phyloP scores from a whole-genome alignment of 371 early-diverging fungal species.

The Mortierella sp. region DNA sequence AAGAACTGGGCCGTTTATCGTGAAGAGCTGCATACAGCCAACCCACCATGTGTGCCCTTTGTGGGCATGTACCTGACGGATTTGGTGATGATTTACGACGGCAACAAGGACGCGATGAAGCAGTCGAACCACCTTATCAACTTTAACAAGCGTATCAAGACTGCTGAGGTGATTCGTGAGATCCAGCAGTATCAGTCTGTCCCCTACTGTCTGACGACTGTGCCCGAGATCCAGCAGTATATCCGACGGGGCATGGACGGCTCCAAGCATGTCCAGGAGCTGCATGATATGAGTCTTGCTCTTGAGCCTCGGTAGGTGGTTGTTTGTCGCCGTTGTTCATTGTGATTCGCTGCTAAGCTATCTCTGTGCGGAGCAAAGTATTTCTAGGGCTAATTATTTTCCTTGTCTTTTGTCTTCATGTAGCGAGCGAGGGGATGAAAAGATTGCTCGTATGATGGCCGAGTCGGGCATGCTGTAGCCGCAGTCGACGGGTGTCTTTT shows the following conservation, averaged over 20 bases:
- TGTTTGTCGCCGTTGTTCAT: not conserved
- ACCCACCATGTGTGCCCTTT: conserved; percentile 95
- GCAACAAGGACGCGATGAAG: conserved; percentile 85
- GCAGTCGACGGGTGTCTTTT: not conserved
- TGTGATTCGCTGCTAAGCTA: not conserved
- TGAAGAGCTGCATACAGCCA: conserved; percentile 84
- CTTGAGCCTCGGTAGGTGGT: conserved; percentile 75
- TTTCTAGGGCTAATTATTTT: not conserved
- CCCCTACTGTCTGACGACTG: conserved; percentile 80
- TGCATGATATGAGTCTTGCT: conserved; percentile 76
- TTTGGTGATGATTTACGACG: conserved; percentile 95
- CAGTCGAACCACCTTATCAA: conserved; percentile 78
- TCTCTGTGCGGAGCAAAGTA: not conserved
- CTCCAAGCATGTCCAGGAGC: conserved; percentile 73
- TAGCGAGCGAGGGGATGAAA: conserved; percentile 34
- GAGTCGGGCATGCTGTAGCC: conserved; percentile 38
- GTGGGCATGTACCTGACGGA: conserved; percentile 92
- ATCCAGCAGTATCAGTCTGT: conserved; percentile 93
- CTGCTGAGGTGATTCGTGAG: conserved; percentile 91
- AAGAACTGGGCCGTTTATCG: conserved; percentile 92
- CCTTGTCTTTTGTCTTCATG: not conserved
- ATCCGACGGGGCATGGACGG: conserved; percentile 71
- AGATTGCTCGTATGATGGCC: conserved; percentile 33
- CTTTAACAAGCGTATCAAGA: conserved; percentile 90
- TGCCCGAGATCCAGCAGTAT: conserved; percentile 86